phyloP scores from a whole-genome alignment of 2,329 filamentous ascomycete species.

The Falciphora oryzae region DNA sequence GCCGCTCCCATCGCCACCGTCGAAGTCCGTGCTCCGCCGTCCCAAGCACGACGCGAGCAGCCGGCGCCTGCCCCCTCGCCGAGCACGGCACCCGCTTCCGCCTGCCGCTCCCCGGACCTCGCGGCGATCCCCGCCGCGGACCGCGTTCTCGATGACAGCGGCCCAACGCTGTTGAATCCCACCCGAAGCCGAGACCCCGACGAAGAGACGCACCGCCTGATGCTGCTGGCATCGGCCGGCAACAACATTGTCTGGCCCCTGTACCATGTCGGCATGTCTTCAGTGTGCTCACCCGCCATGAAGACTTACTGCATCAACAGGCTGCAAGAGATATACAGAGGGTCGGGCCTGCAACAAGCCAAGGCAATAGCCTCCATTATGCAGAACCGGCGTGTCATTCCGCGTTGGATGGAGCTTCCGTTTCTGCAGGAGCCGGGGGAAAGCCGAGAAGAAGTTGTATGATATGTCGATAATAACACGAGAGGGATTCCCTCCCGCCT shows the following conservation, averaged over 20 bases:
- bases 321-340: constrained; percentile 37
- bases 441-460: neutral
- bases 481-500: too few relatives aligned
- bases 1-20: constrained; percentile 21
- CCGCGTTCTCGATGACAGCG: constrained; percentile 18
- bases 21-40: constrained; percentile 24
- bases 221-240: constrained; percentile 42
- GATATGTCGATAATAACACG: neutral
- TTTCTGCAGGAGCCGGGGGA: neutral
- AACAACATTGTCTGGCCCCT: constrained; percentile 46
- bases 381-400: constrained; percentile 27
- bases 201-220: constrained; percentile 37
- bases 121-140: too few relatives aligned
- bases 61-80: too few relatives aligned
- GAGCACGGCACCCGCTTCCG: too few relatives aligned
- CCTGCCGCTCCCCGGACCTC: neutral
- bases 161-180: constrained; percentile 35
- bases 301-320: constrained; percentile 38
- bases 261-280: constrained; percentile 42
- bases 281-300: constrained; percentile 34
- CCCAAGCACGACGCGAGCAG: constrained; percentile 8
- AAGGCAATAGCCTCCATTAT: constrained; percentile 36
- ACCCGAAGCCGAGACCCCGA: constrained; percentile 26
- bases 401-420: constrained; percentile 13
- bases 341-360: constrained; percentile 41